Base-by-base conservation (phyloP, 768 basidiomycete genomes). In the Termitomyces sp. region DNA sequence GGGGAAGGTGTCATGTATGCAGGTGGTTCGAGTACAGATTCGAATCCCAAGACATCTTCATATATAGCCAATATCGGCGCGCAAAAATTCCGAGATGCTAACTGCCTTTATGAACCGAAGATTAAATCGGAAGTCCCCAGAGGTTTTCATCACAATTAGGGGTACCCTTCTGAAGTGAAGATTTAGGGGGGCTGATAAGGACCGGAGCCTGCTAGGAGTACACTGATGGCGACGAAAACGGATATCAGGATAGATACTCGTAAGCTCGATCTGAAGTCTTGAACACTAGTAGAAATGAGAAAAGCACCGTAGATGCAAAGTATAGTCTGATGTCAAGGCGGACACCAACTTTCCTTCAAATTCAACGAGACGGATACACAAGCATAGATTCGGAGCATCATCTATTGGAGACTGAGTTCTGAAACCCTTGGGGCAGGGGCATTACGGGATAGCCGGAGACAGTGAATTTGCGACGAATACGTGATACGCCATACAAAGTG, bases 1-100 rank as follows among this genome's bases (percentile, higher is more conserved):
- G 49, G 55, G 51, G 49, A 54, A 37, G 54, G 51, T n/a, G 55
- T 29, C 59, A 60, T 60, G 36, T 31, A 36, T 28, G 24, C 24
- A 37, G 50, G 24, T 26, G 16, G 50, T 33, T 26, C 4, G 29
- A n/a, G 37, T 12, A 26, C 15, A 51, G n/a, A 18, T 4, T n/a
- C 6, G 28, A 37, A 31, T 18, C 28, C 20, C 31, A 33, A 33
- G n/a, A 33, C 6, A 6, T 31, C 29, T 31, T 33, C 28, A 34
- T 22, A 15, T 7, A 22, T 22, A 31, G 2, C 20, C 18, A 51
- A 51, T 50, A 34, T 26, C 37, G 5, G 22, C 34, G 5, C 16
- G 13, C 18, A n/a, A 24, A 12, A 12, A 24, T 36, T 51, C n/a
- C 36, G 36, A 37, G 18, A 37, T 26, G 36, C 20, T n/a, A 24